Percentiles rank a stretch among this genome's conserved stretches.
Conservation (phyloP, 371 early-diverging fungal genomes). For the Cokeromyces recurvatus region DNA sequence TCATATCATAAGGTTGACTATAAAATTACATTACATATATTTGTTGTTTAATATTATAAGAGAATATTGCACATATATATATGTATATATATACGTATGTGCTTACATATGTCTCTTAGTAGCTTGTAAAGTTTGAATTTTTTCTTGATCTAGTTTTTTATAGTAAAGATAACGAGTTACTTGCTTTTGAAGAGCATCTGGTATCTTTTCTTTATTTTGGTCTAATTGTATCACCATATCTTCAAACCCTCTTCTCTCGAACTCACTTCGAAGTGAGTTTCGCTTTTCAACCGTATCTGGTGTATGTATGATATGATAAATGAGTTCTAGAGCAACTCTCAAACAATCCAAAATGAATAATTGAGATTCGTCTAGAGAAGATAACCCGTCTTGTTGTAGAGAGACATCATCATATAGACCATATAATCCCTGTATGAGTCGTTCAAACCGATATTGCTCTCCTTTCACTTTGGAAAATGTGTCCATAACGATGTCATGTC, state of each 20-base stretch:
- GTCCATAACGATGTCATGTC: conserved; percentile 42
- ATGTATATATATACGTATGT: too few relatives aligned
- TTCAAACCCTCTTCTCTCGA: conserved; percentile 55
- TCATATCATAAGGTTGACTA: conserved; percentile 40
- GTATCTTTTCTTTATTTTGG: conserved; percentile 24
- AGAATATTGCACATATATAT: too few relatives aligned
- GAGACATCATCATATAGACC: conserved; percentile 12
- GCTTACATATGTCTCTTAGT: too few relatives aligned
- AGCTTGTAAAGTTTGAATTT: too few relatives aligned
- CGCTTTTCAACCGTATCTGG: conserved; percentile 51
- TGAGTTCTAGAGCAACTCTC: conserved; percentile 44
- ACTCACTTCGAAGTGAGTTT: conserved; percentile 45
- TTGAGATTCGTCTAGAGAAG: conserved; percentile 2
- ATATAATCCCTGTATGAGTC: conserved; percentile 45
- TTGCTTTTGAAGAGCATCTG: conserved; percentile 40
- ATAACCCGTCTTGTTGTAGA: background rate
- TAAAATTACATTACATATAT: too few relatives aligned
- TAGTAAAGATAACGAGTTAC: conserved; percentile 43
- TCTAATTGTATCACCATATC: conserved; percentile 38
- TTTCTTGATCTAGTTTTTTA: conserved; percentile 45
- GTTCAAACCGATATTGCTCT: conserved; percentile 63
- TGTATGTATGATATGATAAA: conserved; percentile 52
- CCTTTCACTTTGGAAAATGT: conserved; percentile 56
- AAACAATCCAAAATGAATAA: conserved; percentile 36
- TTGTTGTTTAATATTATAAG: too few relatives aligned